phyloP scores from a whole-genome alignment of 2,329 filamentous ascomycete species.

The Diaporthe eres region DNA sequence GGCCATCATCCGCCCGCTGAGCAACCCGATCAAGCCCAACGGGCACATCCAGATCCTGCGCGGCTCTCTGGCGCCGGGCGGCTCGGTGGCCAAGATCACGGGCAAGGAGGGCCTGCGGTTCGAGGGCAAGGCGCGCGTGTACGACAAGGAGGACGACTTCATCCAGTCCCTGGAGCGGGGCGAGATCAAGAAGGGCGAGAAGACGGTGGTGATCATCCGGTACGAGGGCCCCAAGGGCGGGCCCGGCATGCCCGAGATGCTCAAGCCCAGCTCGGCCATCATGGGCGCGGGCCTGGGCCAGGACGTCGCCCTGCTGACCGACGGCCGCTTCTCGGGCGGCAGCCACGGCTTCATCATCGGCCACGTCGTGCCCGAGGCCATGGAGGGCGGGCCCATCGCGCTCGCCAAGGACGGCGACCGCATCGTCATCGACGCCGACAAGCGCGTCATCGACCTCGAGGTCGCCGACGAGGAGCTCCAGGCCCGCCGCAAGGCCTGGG shows the following conservation, averaged over 20 bases:
- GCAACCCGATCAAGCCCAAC: slow-evolving; percentile 87
- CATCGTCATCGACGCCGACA: slow-evolving; percentile 86
- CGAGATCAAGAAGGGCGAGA: slow-evolving; percentile 86
- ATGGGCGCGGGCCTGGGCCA: slow-evolving; percentile 90
- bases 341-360: slow-evolving; percentile 90
- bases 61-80: slow-evolving; percentile 87
- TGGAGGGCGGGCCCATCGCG: slow-evolving; percentile 87
- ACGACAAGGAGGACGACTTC: slow-evolving; percentile 86
- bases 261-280: slow-evolving; percentile 92
- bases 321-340: slow-evolving; percentile 84
- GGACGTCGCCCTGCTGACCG: slow-evolving; percentile 81
- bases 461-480: slow-evolving; percentile 76
- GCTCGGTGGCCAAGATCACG: slow-evolving; percentile 93
- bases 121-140: slow-evolving; percentile 84
- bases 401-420: slow-evolving; percentile 85
- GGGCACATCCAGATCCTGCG: slow-evolving; percentile 92
- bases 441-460: slow-evolving; percentile 76
- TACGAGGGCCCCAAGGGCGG: slow-evolving; percentile 96
- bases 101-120: slow-evolving; percentile 93
- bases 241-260: slow-evolving; percentile 94
- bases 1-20: slow-evolving; percentile 83
- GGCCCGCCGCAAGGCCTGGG: slow-evolving; percentile 71
- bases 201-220: slow-evolving; percentile 90
- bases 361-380: slow-evolving; percentile 89
- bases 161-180: slow-evolving; percentile 83